phyloP scores from a whole-genome alignment of 371 early-diverging fungal species.

The Zychaea mexicana region DNA sequence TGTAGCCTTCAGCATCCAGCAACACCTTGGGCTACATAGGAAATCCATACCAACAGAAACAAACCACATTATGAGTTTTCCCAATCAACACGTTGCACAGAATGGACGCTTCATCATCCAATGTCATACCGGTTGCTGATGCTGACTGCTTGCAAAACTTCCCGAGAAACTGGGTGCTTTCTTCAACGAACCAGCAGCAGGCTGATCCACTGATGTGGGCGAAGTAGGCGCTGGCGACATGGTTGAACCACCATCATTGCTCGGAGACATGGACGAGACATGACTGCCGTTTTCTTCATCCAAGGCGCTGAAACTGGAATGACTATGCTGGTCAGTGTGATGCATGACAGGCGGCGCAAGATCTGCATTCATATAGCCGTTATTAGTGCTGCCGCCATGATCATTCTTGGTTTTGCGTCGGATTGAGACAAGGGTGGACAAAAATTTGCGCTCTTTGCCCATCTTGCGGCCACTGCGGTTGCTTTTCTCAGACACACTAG shows the following conservation, averaged over 20 bases:
- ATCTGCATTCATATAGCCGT: constrained; percentile 20
- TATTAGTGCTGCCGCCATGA: constrained; percentile 8
- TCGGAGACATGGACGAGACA: constrained; percentile 1
- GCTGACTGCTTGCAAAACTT: constrained; percentile 24
- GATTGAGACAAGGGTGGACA: constrained; percentile 35
- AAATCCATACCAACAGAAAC: too few relatives aligned
- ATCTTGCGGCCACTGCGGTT: constrained; percentile 7
- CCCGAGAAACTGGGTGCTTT: constrained; percentile 36
- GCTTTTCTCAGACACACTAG: constrained; percentile 21
- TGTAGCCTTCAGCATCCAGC: constrained; percentile 52
- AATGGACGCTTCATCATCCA: too few relatives aligned
- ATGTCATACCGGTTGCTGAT: neutral
- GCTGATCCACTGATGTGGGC: constrained; percentile 17
- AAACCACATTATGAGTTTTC: too few relatives aligned
- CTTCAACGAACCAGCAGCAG: constrained; percentile 16
- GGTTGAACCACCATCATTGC: constrained; percentile 1
- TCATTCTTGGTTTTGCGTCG: constrained; percentile 34
- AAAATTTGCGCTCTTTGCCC: constrained; percentile 24
- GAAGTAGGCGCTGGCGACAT: constrained; percentile 20
- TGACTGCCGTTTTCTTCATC: constrained; percentile 11
- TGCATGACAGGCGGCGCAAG: constrained; percentile 14
- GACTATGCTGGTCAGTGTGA: constrained; percentile 13
- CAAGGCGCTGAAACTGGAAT: constrained; percentile 6
- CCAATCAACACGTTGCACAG: too few relatives aligned
- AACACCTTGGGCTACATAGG: constrained; percentile 8